Evolutionary conservation across 805 yeast species (phyloP).

Genomic region (Candida broadrunensis): DNA sequence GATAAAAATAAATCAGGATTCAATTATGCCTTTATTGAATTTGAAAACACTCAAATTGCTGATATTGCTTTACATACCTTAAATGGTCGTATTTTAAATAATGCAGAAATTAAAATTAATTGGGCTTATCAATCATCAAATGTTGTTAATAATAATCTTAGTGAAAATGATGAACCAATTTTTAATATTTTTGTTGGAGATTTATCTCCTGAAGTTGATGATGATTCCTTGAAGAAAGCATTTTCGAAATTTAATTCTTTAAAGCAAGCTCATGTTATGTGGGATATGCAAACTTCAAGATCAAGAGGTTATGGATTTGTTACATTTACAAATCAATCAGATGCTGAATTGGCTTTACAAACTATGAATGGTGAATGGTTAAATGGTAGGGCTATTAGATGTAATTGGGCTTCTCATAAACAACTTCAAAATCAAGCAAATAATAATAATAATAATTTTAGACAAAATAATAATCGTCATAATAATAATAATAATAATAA

Average conservation of each 20-base stretch:
- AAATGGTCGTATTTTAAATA: slow-evolving; percentile 56
- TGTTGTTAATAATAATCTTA: slow-evolving; percentile 41
- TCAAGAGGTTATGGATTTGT: slow-evolving; percentile 93
- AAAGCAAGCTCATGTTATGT: slow-evolving; percentile 88
- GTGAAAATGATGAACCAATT: slow-evolving; percentile 41
- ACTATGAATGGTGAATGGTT: slow-evolving; percentile 72
- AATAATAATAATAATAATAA: slow-evolving; percentile 9
- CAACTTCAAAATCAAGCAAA: slow-evolving; percentile 26
- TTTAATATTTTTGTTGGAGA: slow-evolving; percentile 86
- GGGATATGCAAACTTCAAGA: slow-evolving; percentile 94
- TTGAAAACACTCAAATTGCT: slow-evolving; percentile 55
- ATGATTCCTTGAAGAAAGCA: slow-evolving; percentile 59
- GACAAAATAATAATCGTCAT: slow-evolving; percentile 12
- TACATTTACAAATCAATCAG: slow-evolving; percentile 60
- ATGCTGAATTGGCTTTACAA: slow-evolving; percentile 71
- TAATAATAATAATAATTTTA: slow-evolving; percentile 11
- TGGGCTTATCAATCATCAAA: slow-evolving; percentile 86
- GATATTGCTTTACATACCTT: slow-evolving; percentile 57
- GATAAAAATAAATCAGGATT: slow-evolving; percentile 74
- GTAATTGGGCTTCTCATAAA: slow-evolving; percentile 86
- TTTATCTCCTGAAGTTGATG: slow-evolving; percentile 76
- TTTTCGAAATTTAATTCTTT: slow-evolving; percentile 59
- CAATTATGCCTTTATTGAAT: slow-evolving; percentile 85
- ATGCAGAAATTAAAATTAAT: slow-evolving; percentile 59
- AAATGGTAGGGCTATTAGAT: slow-evolving; percentile 73